Conservation (phyloP, 2,329 filamentous ascomycete species). For the Penicillium italicum region DNA sequence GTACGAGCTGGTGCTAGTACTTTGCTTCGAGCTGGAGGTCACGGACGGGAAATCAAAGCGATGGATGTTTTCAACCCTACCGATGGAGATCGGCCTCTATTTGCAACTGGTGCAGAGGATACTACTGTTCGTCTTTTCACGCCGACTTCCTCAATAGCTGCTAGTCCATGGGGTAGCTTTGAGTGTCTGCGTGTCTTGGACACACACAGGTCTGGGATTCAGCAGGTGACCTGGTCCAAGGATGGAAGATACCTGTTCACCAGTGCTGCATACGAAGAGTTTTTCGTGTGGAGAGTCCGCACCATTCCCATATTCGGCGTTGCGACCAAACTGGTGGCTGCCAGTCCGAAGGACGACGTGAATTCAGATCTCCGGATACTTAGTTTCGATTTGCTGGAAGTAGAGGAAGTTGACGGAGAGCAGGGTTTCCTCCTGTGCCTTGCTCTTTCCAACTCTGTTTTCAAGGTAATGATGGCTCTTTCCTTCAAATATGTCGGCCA, state of each 20-base stretch:
- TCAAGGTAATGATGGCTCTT: slow-evolving; percentile 51
- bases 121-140: slow-evolving; percentile 69
- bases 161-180: slow-evolving; percentile 29
- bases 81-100: slow-evolving; percentile 32
- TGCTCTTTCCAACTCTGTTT: slow-evolving; percentile 77
- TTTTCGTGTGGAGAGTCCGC: slow-evolving; percentile 75
- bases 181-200: slow-evolving; percentile 64
- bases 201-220: slow-evolving; percentile 78
- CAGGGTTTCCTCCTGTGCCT: slow-evolving; percentile 60
- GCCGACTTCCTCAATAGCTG: slow-evolving; percentile 11
- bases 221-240: slow-evolving; percentile 70
- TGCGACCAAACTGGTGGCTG: slow-evolving; percentile 52
- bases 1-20: slow-evolving; percentile 43
- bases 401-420: slow-evolving; percentile 23
- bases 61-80: slow-evolving; percentile 46
- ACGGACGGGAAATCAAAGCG: slow-evolving; percentile 81
- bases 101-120: slow-evolving; percentile 69
- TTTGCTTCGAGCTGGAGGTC: slow-evolving; percentile 64
- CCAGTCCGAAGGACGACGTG: slow-evolving; percentile 47
- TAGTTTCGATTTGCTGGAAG: slow-evolving; percentile 62
- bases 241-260: slow-evolving; percentile 72
- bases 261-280: slow-evolving; percentile 82
- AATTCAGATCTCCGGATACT: slow-evolving; percentile 72
- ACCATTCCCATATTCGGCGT: slow-evolving; percentile 52
- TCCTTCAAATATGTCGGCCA: not conserved